Evolutionary conservation across 2,329 filamentous ascomycete species (phyloP).

Genomic region (Stenocarpella maydis): DNA sequence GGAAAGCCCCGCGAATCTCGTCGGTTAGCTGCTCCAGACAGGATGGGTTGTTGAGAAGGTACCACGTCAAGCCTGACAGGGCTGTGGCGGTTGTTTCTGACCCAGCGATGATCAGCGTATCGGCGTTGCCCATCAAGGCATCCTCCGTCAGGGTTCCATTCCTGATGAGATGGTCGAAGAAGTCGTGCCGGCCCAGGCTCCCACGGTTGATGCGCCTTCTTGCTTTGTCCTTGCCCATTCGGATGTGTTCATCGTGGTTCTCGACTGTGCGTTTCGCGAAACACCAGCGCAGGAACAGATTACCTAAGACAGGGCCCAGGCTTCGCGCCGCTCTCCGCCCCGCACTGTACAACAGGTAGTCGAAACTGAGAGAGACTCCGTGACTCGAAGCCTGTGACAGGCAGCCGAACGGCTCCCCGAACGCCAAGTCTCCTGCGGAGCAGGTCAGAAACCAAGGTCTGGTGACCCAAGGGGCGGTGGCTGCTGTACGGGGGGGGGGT

Average conservation of each 20-base stretch:
- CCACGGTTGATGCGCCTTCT: constrained; percentile 37
- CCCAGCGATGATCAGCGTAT: constrained; percentile 42
- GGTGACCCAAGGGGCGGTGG: background rate
- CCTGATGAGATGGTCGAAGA: constrained; percentile 38
- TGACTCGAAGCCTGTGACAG: constrained; percentile 40
- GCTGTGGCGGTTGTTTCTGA: constrained; percentile 47
- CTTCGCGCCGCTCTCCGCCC: constrained; percentile 37
- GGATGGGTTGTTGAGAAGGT: constrained; percentile 43
- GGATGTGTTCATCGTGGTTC: constrained; percentile 37
- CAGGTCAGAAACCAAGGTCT: background rate
- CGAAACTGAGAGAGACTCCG: constrained; percentile 41
- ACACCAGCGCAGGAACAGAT: constrained; percentile 2
- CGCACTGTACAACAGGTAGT: constrained; percentile 38
- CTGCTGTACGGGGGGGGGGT: background rate
- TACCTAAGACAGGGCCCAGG: background rate
- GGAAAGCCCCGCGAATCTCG: constrained; percentile 50
- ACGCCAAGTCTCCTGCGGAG: constrained; percentile 48
- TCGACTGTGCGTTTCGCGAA: constrained; percentile 30
- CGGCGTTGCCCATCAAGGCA: constrained; percentile 38
- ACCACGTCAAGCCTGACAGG: constrained; percentile 41
- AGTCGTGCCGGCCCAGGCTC: constrained; percentile 33
- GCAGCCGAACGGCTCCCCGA: constrained; percentile 51
- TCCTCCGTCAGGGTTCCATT: constrained; percentile 33
- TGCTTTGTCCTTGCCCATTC: constrained; percentile 37
- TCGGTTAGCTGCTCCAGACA: constrained; percentile 43